phyloP scores from a whole-genome alignment of 2,329 filamentous ascomycete species.

The Fusarium pseudocircinatum region DNA sequence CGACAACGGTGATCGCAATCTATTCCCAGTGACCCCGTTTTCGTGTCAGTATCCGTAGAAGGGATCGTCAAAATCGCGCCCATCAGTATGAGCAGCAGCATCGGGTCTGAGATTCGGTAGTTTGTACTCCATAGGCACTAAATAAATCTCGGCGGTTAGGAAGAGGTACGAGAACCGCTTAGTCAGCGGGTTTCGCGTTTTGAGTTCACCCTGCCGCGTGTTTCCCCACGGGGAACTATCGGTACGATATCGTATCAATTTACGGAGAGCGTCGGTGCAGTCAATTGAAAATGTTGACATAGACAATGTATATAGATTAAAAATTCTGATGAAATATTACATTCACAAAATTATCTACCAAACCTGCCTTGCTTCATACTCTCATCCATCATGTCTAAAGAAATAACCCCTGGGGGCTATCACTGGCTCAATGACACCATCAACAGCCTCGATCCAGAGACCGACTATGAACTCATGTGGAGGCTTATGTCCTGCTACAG shows the following conservation, averaged over 20 bases:
- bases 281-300: background rate
- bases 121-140: background rate
- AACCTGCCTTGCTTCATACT: background rate
- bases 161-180: background rate
- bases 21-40: no score
- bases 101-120: background rate
- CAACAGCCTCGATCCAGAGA: background rate
- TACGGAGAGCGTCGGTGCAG: background rate
- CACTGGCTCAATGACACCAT: background rate
- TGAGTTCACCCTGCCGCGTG: background rate
- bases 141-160: background rate
- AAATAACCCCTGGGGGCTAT: background rate
- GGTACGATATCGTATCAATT: background rate
- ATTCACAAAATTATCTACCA: background rate
- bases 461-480: slow-evolving; percentile 4
- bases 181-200: background rate
- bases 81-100: background rate
- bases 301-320: background rate
- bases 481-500: slow-evolving; percentile 1
- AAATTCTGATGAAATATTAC: accelerated
- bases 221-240: background rate
- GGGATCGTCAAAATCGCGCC: background rate
- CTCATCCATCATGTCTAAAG: background rate
- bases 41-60: no score
- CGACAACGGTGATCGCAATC: background rate